Evolutionary conservation across 768 basidiomycete genomes (phyloP).

Genomic region (Coprinopsis sp.): DNA sequence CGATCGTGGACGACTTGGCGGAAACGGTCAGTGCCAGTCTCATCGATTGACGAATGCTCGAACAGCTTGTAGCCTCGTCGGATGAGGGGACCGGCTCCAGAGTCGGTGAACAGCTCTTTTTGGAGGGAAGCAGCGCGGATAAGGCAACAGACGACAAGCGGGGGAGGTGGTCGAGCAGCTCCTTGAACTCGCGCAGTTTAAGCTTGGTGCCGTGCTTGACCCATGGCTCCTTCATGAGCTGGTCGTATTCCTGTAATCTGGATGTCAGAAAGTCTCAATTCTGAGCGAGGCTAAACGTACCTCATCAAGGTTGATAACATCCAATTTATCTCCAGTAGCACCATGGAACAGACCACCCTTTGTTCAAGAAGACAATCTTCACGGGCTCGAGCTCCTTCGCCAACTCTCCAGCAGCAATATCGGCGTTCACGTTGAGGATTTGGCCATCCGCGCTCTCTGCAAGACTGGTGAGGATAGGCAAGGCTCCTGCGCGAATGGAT

Average conservation of each 20-base stretch:
- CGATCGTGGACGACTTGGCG: conserved; percentile 94
- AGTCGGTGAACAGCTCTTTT: conserved; percentile 98
- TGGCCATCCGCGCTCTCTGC: conserved; percentile 97
- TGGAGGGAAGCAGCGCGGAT: conserved; percentile 91
- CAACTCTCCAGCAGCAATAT: conserved; percentile 96
- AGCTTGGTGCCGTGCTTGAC: conserved; percentile 99
- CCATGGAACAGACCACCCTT: conserved; percentile 99
- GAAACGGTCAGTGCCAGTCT: conserved; percentile 88
- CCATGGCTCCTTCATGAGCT: conserved; percentile 97
- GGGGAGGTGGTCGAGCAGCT: conserved; percentile 95
- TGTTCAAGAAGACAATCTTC: conserved; percentile 98
- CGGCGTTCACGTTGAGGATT: conserved; percentile 98
- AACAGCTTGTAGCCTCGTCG: conserved; percentile 97
- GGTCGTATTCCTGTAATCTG: conserved; percentile 90
- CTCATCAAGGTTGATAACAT: conserved; percentile 97
- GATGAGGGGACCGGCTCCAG: conserved; percentile 95
- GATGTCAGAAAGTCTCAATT: no score
- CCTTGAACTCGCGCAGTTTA: conserved; percentile 98
- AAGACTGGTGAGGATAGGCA: conserved; percentile 92
- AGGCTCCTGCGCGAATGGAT: conserved; percentile 90
- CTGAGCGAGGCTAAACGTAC: no score
- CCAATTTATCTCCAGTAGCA: conserved; percentile 92
- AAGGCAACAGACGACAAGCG: conserved; percentile 96
- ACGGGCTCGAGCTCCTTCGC: conserved; percentile 97
- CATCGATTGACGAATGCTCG: conserved; percentile 78